Conservation (phyloP, 192 early-diverging fungal genomes). For the Coemansia sp. region DNA sequence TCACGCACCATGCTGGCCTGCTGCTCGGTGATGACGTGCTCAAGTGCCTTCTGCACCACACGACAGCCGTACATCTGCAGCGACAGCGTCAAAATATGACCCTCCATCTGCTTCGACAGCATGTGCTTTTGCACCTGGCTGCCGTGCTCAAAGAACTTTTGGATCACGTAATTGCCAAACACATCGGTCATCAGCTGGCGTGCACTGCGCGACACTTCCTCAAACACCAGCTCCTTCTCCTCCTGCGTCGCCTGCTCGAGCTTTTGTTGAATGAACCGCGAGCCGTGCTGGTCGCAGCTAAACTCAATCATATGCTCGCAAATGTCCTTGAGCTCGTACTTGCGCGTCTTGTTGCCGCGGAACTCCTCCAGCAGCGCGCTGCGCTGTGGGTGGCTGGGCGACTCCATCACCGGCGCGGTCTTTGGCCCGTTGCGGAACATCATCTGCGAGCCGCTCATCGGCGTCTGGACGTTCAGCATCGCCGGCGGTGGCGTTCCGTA, state of each 20-base stretch:
- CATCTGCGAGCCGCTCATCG: constrained; percentile 25
- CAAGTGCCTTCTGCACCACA: constrained; percentile 97
- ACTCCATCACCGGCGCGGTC: constrained; percentile 36
- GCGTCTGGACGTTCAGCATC: constrained; percentile 22
- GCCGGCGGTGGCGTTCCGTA: constrained; percentile 48
- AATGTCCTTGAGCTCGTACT: constrained; percentile 97
- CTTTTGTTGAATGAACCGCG: constrained; percentile 98
- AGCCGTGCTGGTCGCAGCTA: constrained; percentile 97
- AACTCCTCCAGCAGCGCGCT: constrained; percentile 94
- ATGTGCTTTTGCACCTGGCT: constrained; percentile 89
- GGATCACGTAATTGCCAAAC: constrained; percentile 99
- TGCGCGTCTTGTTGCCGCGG: constrained; percentile 94
- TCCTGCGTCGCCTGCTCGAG: constrained; percentile 88
- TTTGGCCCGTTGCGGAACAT: constrained; percentile 36
- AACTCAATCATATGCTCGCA: constrained; percentile 93
- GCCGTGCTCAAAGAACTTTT: constrained; percentile 99
- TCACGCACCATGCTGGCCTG: constrained; percentile 89
- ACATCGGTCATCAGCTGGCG: constrained; percentile 98
- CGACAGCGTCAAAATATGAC: constrained; percentile 88
- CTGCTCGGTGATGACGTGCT: constrained; percentile 88
- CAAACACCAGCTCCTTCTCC: constrained; percentile 96
- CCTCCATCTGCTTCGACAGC: constrained; percentile 93
- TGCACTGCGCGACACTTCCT: constrained; percentile 87
- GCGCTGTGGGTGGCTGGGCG: constrained; percentile 65
- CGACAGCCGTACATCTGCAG: constrained; percentile 99